Conservation (phyloP, 164 flowering plant genomes). For the Kalanchoe fedtschenkoi region DNA sequence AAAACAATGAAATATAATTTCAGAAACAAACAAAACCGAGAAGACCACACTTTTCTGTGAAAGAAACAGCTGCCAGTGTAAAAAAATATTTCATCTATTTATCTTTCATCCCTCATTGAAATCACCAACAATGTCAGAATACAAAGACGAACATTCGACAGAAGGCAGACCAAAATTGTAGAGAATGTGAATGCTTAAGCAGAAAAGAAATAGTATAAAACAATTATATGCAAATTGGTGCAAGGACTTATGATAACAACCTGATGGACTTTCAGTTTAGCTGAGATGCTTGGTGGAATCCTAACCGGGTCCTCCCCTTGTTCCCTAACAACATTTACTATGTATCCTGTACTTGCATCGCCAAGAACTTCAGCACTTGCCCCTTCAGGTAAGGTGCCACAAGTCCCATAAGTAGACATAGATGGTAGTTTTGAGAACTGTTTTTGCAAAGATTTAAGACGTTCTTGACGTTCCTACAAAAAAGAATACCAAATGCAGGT, state of each 20-base stretch:
- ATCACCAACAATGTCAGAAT: not conserved
- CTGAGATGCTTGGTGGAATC: constrained; percentile 79
- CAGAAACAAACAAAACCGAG: too few relatives aligned
- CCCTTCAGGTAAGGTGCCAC: constrained; percentile 35
- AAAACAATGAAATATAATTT: too few relatives aligned
- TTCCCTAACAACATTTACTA: constrained; percentile 91
- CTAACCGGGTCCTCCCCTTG: constrained; percentile 83
- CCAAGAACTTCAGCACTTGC: constrained; percentile 60
- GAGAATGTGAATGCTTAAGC: not conserved
- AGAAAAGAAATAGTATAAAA: not conserved
- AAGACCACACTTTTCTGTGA: not conserved
- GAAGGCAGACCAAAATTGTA: not conserved
- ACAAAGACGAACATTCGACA: not conserved
- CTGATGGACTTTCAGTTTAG: constrained; percentile 90
- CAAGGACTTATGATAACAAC: constrained; percentile 17
- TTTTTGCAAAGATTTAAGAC: constrained; percentile 67
- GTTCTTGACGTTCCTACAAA: constrained; percentile 91
- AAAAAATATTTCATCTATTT: not conserved
- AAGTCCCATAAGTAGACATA: constrained; percentile 24
- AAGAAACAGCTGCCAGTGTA: not conserved
- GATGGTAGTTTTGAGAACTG: constrained; percentile 50
- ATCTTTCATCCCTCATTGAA: not conserved
- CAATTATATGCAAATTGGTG: not conserved
- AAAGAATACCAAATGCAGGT: not conserved
- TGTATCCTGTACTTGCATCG: constrained; percentile 67